These are phyloP conservation scores for Capsicum rhomboideum DNA, from an alignment of 257 asterid species.

Conservation along the genomic window DNA sequence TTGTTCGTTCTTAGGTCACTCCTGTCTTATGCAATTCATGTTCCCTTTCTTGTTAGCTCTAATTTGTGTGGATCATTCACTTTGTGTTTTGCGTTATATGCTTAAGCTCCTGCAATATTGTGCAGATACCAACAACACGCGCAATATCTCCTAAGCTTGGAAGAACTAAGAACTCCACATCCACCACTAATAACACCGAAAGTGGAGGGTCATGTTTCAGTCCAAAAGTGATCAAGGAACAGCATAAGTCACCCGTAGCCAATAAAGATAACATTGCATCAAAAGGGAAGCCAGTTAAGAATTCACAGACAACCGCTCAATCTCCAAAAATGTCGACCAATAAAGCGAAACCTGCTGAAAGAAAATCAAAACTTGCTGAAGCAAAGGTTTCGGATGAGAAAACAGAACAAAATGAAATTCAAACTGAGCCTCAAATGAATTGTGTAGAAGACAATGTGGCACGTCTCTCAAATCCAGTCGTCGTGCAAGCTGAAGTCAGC, in stretches of 20 bases:
- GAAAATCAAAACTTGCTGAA: slow-evolving; percentile 14
- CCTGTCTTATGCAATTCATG: neutral
- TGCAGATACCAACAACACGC: slow-evolving; percentile 74
- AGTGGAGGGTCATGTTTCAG: slow-evolving; percentile 29
- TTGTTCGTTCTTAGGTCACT: neutral
- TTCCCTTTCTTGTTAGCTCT: neutral
- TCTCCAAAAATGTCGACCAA: slow-evolving; percentile 12
- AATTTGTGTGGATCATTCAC: neutral
- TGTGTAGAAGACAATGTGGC: slow-evolving; percentile 10
- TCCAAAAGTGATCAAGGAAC: slow-evolving; percentile 26
- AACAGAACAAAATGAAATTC: slow-evolving; percentile 15
- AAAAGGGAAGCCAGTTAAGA: slow-evolving; percentile 13
- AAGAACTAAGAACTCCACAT: slow-evolving; percentile 36
- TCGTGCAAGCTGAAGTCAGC: slow-evolving; percentile 22
- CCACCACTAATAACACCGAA: slow-evolving; percentile 15
- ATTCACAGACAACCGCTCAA: slow-evolving; percentile 9
- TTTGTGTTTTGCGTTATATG: neutral
- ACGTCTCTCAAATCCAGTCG: slow-evolving; percentile 7
- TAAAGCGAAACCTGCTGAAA: slow-evolving; percentile 20
- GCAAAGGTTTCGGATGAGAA: slow-evolving; percentile 9
- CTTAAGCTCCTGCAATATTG: neutral
- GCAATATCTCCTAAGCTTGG: slow-evolving; percentile 83
- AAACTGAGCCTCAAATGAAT: slow-evolving; percentile 14
- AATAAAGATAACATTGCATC: slow-evolving; percentile 11
- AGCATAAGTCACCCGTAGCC: slow-evolving; percentile 24